phyloP scores from a whole-genome alignment of 192 early-diverging fungal species.

The Phlyctochytrium planicorne region DNA sequence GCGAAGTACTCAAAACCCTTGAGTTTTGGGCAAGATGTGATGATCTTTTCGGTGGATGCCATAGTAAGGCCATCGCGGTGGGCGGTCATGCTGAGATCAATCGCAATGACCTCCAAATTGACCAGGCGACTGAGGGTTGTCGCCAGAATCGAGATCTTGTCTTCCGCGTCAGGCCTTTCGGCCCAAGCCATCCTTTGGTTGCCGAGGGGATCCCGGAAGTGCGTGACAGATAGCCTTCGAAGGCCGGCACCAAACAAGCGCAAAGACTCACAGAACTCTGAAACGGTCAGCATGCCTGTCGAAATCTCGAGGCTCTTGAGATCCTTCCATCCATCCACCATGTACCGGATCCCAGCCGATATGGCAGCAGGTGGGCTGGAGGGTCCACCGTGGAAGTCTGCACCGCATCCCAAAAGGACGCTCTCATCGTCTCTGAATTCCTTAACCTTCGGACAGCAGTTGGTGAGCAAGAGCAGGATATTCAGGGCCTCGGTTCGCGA shows the following conservation, averaged over 20 bases:
- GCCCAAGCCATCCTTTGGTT: background rate
- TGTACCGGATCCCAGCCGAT: constrained; percentile 9
- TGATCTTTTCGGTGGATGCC: background rate
- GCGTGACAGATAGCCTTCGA: constrained; percentile 7
- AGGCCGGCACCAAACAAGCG: constrained; percentile 15
- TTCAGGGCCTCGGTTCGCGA: constrained; percentile 3
- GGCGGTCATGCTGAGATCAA: constrained; percentile 10
- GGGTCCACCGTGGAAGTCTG: background rate
- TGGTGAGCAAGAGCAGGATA: constrained; percentile 13
- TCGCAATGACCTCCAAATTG: constrained; percentile 17
- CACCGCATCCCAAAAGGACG: background rate
- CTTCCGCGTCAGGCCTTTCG: background rate
- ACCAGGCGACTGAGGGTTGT: background rate
- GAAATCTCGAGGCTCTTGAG: constrained; percentile 13
- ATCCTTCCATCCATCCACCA: constrained; percentile 20
- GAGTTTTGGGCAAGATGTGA: constrained; percentile 10
- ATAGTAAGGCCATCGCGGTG: constrained; percentile 13
- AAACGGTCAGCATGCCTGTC: constrained; percentile 9
- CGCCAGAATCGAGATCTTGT: background rate
- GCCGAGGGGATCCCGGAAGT: constrained; percentile 2
- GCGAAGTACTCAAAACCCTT: constrained; percentile 26
- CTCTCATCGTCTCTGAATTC: constrained; percentile 20
- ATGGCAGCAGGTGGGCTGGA: background rate
- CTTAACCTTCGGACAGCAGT: constrained; percentile 12
- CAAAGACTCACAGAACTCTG: constrained; percentile 7